A percentile compares a stretch with the other conserved stretches of the same genome.
Conservation (phyloP, 2,329 filamentous ascomycete species). For the Colletotrichum truncatum region DNA sequence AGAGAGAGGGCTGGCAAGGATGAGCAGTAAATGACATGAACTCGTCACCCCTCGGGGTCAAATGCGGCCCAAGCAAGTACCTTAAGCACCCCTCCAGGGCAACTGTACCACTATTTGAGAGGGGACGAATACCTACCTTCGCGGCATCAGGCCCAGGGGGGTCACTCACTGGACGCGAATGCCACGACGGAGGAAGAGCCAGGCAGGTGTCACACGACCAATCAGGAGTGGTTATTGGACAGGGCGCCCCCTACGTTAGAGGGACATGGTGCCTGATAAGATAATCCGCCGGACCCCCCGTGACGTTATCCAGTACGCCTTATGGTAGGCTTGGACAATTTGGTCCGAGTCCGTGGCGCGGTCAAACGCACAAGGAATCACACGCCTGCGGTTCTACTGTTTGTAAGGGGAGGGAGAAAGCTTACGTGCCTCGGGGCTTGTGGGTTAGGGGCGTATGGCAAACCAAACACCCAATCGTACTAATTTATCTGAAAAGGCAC, state of each 20-base stretch:
- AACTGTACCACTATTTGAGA: neutral
- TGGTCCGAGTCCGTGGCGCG: slow-evolving; percentile 18
- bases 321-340: slow-evolving; percentile 10
- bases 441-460: neutral
- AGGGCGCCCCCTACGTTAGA: neutral
- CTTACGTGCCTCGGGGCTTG: neutral
- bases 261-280: slow-evolving; percentile 6
- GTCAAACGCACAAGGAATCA: slow-evolving; percentile 5
- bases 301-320: slow-evolving; percentile 21
- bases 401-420: neutral
- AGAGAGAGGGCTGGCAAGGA: neutral
- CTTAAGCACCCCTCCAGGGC: neutral
- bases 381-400: neutral
- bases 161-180: neutral
- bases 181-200: neutral
- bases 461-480: too few species aligned
- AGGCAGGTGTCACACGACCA: neutral
- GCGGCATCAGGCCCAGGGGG: neutral
- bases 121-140: neutral
- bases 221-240: neutral
- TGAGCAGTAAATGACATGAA: neutral
- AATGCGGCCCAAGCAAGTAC: neutral
- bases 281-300: neutral
- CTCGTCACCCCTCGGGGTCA: neutral
- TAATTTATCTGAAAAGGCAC: too few species aligned